phyloP scores from a whole-genome alignment of 305 asterid genomes.

The Fraxinus platypoda region DNA sequence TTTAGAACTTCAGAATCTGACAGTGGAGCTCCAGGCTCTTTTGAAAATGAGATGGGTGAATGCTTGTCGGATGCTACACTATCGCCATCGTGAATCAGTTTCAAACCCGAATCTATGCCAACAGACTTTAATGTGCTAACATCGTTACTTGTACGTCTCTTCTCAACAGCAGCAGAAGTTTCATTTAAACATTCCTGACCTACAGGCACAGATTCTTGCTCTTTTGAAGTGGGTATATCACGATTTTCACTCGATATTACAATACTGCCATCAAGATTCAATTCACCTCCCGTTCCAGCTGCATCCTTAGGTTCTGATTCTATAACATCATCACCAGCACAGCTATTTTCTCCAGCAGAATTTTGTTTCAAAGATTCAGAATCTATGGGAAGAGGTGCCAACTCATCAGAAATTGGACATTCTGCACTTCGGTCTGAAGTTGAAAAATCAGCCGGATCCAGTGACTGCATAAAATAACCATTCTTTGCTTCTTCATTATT shows the following conservation, averaged over 20 bases:
- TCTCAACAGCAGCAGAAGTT: slow-evolving; percentile 25
- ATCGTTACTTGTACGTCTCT: slow-evolving; percentile 13
- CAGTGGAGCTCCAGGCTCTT: slow-evolving; percentile 24
- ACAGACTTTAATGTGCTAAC: slow-evolving; percentile 9
- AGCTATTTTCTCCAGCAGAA: slow-evolving; percentile 16
- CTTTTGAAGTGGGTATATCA: slow-evolving; percentile 16
- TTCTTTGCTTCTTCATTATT: slow-evolving; percentile 13
- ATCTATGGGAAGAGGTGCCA: neutral
- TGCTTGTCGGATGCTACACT: slow-evolving; percentile 24
- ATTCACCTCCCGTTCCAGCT: slow-evolving; percentile 21
- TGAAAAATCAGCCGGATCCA: slow-evolving; percentile 19
- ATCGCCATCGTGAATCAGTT: slow-evolving; percentile 23
- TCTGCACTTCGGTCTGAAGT: slow-evolving; percentile 20
- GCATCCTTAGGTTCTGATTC: slow-evolving; percentile 20
- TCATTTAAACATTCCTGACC: slow-evolving; percentile 15
- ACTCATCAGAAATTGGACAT: slow-evolving; percentile 15
- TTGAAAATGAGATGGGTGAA: slow-evolving; percentile 14
- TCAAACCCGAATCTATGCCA: slow-evolving; percentile 11
- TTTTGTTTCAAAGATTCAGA: slow-evolving; percentile 16
- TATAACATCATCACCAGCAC: neutral
- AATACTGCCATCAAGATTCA: slow-evolving; percentile 25
- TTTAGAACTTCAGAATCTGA: slow-evolving; percentile 21
- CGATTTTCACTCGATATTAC: slow-evolving; percentile 20
- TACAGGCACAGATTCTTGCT: slow-evolving; percentile 22
- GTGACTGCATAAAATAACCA: slow-evolving; percentile 20